phyloP scores from a whole-genome alignment of 129 eudicot species.

The Lonicera japonica region DNA sequence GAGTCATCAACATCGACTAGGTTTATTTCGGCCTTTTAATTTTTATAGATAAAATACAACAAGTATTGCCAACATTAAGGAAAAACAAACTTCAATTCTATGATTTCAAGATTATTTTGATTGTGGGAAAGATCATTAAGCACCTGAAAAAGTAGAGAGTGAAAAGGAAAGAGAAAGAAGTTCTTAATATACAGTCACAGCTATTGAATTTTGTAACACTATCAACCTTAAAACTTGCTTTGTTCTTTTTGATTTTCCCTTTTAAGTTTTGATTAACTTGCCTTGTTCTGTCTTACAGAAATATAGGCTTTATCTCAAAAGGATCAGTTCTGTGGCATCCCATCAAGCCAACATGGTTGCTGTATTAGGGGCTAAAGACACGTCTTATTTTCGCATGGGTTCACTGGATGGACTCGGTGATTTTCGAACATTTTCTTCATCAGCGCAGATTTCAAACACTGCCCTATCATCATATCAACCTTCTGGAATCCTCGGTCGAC shows the following conservation, averaged over 20 bases:
- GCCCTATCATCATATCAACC: conserved; percentile 37
- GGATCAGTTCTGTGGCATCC: conserved; percentile 49
- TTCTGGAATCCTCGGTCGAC: conserved; percentile 62
- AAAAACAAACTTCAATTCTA: no score
- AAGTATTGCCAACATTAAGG: background rate
- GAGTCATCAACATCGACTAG: background rate
- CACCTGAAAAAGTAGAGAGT: no score
- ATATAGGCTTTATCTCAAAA: conserved; percentile 73
- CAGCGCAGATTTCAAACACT: conserved; percentile 43
- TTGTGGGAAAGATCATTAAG: no score
- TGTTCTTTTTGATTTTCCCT: no score
- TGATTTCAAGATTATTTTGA: no score
- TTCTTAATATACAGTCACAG: no score
- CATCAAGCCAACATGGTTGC: conserved; percentile 86
- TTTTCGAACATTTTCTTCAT: conserved; percentile 44
- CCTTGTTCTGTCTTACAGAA: conserved; percentile 37
- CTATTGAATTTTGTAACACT: no score
- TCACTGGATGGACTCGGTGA: conserved; percentile 63
- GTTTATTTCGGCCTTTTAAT: conserved; percentile 2
- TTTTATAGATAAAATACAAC: background rate
- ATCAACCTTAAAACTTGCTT: no score
- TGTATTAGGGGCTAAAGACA: conserved; percentile 63
- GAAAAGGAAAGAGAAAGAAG: no score
- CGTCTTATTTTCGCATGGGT: conserved; percentile 54
- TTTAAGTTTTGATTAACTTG: no score